Conservation (phyloP, 352 stramenopile species). For the Phytopythium chamaehyphon region DNA sequence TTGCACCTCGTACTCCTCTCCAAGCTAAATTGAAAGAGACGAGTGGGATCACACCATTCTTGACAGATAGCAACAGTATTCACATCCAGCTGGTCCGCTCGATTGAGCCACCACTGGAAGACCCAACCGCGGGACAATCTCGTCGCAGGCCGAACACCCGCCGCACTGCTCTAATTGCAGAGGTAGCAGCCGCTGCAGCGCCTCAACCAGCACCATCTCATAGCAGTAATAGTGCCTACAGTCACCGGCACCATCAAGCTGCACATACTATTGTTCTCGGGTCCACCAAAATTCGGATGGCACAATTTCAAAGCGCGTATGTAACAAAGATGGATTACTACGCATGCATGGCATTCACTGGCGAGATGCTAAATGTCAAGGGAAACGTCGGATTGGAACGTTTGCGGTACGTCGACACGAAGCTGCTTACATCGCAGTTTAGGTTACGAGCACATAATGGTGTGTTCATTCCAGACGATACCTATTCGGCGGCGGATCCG, state of each 20-base stretch:
- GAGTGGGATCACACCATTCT: slow-evolving; percentile 54
- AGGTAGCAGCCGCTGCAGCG: background rate
- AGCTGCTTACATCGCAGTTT: slow-evolving; percentile 58
- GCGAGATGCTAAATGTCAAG: slow-evolving; percentile 84
- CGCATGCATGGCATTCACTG: slow-evolving; percentile 71
- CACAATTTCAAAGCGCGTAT: slow-evolving; percentile 78
- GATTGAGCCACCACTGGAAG: slow-evolving; percentile 66
- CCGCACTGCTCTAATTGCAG: slow-evolving; percentile 34
- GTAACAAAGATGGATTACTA: slow-evolving; percentile 86
- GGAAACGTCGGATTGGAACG: slow-evolving; percentile 77
- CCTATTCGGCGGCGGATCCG: slow-evolving; percentile 55
- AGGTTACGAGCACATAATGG: slow-evolving; percentile 61
- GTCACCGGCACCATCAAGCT: background rate
- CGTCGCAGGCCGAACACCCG: slow-evolving; percentile 27
- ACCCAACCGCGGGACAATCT: slow-evolving; percentile 25
- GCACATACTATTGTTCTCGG: slow-evolving; percentile 54
- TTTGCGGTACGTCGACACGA: slow-evolving; percentile 68
- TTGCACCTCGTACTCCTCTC: slow-evolving; percentile 64
- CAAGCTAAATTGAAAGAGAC: slow-evolving; percentile 76
- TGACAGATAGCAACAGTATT: slow-evolving; percentile 73
- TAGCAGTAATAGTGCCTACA: background rate
- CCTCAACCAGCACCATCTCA: background rate
- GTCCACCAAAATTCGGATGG: slow-evolving; percentile 72
- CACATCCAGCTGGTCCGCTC: slow-evolving; percentile 72
- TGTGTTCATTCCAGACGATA: slow-evolving; percentile 67